A percentile compares a stretch with the other conserved stretches of the same genome.
phyloP scores from a whole-genome alignment of 2,329 filamentous ascomycete genomes.

The Ceratocystis diversiconidia region DNA sequence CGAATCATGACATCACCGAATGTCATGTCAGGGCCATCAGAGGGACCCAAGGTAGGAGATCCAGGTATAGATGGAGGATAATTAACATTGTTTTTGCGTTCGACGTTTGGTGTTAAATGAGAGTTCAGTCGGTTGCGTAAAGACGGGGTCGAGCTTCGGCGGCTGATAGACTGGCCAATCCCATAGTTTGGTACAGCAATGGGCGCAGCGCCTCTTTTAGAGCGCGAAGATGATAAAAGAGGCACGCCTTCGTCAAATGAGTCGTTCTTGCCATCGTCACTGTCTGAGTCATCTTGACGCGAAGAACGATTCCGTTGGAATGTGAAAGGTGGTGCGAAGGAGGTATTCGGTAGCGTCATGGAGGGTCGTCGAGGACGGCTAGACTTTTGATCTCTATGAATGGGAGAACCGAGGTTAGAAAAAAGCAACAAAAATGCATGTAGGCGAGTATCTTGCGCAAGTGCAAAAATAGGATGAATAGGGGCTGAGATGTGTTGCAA shows the following conservation, averaged over 20 bases:
- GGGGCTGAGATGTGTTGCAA: neutral
- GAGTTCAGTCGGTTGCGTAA: slow-evolving; percentile 22
- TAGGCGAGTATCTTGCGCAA: neutral
- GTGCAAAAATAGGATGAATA: slow-evolving; percentile 27
- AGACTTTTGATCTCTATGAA: slow-evolving; percentile 40
- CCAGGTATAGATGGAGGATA: slow-evolving; percentile 55
- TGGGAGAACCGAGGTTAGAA: slow-evolving; percentile 1
- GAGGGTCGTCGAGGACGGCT: slow-evolving; percentile 52
- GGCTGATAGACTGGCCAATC: slow-evolving; percentile 28
- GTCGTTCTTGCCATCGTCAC: slow-evolving; percentile 37
- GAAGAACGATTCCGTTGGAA: slow-evolving; percentile 21
- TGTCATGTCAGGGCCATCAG: slow-evolving; percentile 38
- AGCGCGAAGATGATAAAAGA: slow-evolving; percentile 33
- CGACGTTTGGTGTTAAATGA: slow-evolving; percentile 5
- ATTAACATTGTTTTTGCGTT: slow-evolving; percentile 44
- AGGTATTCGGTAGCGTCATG: slow-evolving; percentile 24
- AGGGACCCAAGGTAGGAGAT: slow-evolving; percentile 39
- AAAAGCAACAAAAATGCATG: neutral
- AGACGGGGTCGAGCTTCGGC: slow-evolving; percentile 37
- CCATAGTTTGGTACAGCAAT: slow-evolving; percentile 29
- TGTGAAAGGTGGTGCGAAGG: slow-evolving; percentile 22
- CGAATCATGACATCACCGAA: slow-evolving; percentile 59
- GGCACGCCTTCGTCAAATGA: slow-evolving; percentile 39
- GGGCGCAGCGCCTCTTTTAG: slow-evolving; percentile 22
- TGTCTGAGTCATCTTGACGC: slow-evolving; percentile 22